These are phyloP conservation scores for Colletotrichum sp. DNA, from an alignment of 2,329 filamentous ascomycete genomes.

Conservation along the genomic window DNA sequence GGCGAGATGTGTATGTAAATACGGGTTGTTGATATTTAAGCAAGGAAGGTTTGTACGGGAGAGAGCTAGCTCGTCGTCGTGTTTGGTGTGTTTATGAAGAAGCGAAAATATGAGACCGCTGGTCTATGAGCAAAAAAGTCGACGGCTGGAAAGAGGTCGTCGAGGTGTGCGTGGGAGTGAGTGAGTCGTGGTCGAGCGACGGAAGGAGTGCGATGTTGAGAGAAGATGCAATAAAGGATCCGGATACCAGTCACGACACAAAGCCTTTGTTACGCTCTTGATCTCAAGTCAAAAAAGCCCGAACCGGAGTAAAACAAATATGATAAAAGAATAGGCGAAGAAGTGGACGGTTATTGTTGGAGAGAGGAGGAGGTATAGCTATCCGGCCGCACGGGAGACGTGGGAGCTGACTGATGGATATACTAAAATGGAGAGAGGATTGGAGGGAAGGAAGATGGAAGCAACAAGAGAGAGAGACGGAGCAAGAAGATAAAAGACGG, in stretches of 20 bases:
- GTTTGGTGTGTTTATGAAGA: not conserved
- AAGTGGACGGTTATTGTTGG: not conserved
- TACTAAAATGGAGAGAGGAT: not conserved
- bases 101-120: slow-evolving; percentile 20
- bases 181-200: not conserved
- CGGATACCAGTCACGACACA: slow-evolving; percentile 20
- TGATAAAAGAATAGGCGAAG: slow-evolving; percentile 18
- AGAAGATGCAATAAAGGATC: slow-evolving; percentile 6
- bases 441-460: not conserved
- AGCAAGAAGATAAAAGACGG: slow-evolving; percentile 18
- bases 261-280: slow-evolving; percentile 1
- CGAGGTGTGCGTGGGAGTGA: slow-evolving; percentile 10
- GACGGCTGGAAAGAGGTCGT: slow-evolving; percentile 10
- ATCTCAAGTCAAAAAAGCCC: not conserved
- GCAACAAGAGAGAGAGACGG: slow-evolving; percentile 12
- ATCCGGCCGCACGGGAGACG: slow-evolving; percentile 4
- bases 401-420: slow-evolving; percentile 1
- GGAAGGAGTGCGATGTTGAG: slow-evolving; percentile 13
- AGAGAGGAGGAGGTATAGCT: not conserved
- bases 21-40: not conserved
- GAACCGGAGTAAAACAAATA: slow-evolving; percentile 12
- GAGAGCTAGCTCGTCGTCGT: slow-evolving; percentile 22
- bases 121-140: slow-evolving; percentile 8
- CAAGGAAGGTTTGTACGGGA: slow-evolving; percentile 13
- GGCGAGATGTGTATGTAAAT: slow-evolving; percentile 1